Evolutionary conservation across 1,284 basidiomycete species (phyloP).

Genomic region (Rhodotorula sp.): DNA sequence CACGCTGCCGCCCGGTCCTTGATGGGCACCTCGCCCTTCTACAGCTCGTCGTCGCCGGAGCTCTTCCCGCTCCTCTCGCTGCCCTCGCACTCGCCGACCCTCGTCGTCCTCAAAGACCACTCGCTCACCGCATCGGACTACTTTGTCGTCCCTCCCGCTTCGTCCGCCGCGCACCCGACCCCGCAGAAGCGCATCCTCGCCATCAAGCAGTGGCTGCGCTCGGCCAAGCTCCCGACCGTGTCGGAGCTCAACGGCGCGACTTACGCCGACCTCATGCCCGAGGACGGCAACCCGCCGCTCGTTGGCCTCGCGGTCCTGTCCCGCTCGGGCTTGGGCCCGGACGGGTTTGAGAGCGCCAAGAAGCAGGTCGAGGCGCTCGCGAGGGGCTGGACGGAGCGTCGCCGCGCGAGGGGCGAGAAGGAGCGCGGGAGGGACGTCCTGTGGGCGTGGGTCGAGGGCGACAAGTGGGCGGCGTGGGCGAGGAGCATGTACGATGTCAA

Average conservation of each 20-base stretch:
- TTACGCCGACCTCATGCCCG: constrained; percentile 72
- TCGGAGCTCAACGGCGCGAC: constrained; percentile 70
- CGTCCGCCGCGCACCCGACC: constrained; percentile 5
- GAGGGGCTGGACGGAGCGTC: constrained; percentile 62
- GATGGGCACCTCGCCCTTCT: constrained; percentile 67
- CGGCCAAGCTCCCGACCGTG: constrained; percentile 68
- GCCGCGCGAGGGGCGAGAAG: constrained; percentile 27
- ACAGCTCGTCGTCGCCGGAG: constrained; percentile 56
- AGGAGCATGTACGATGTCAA: constrained; percentile 79
- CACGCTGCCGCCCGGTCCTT: constrained; percentile 58
- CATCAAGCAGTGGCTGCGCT: constrained; percentile 60
- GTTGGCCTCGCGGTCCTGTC: constrained; percentile 67
- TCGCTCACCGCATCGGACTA: constrained; percentile 17
- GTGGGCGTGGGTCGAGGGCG: constrained; percentile 81
- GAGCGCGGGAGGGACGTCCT: constrained; percentile 63
- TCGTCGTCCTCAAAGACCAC: constrained; percentile 76
- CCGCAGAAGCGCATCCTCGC: constrained; percentile 9
- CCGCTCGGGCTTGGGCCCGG: constrained; percentile 41
- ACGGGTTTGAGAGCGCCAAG: constrained; percentile 51
- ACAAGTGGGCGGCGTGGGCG: constrained; percentile 78
- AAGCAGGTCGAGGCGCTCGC: constrained; percentile 60
- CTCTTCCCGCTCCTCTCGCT: constrained; percentile 51
- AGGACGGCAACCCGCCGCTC: constrained; percentile 62
- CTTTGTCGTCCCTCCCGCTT: constrained; percentile 41
- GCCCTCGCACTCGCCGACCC: constrained; percentile 56